Percentiles rank a stretch among this genome's conserved stretches.
phyloP scores from a whole-genome alignment of 106 monocot species.

The Allium sativum region DNA sequence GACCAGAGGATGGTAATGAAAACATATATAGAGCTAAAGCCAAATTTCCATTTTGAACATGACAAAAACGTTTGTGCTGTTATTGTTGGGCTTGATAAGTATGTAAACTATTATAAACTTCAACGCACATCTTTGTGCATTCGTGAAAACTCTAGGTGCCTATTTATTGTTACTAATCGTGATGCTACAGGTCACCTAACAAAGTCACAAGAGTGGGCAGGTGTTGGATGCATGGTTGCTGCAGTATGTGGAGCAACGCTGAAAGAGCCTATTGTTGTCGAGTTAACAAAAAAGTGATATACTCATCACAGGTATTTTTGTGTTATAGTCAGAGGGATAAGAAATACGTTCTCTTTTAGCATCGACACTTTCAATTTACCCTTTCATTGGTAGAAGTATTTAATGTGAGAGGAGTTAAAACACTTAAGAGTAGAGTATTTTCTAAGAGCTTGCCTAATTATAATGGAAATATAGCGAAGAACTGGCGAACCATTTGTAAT shows the following conservation, averaged over 20 bases:
- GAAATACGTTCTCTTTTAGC: too few relatives aligned
- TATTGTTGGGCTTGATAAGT: constrained; percentile 81
- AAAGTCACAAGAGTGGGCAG: constrained; percentile 83
- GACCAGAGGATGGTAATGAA: constrained; percentile 84
- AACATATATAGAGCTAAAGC: constrained; percentile 37
- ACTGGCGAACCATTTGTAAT: too few relatives aligned
- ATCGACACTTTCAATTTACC: too few relatives aligned
- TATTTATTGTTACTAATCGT: constrained; percentile 88
- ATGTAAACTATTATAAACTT: constrained; percentile 86
- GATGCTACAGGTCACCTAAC: constrained; percentile 77
- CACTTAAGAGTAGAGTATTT: too few relatives aligned
- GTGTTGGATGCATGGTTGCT: constrained; percentile 88
- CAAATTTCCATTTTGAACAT: constrained; percentile 49
- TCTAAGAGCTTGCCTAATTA: too few relatives aligned
- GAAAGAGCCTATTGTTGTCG: constrained; percentile 65
- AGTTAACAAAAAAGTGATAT: constrained; percentile 22
- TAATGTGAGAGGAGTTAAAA: too few relatives aligned
- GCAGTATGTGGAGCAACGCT: constrained; percentile 70
- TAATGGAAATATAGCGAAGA: too few relatives aligned
- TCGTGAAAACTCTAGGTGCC: constrained; percentile 81
- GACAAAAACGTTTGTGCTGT: constrained; percentile 91
- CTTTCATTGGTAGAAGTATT: too few relatives aligned
- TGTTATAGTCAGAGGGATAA: too few relatives aligned
- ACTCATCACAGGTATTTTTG: too few relatives aligned
- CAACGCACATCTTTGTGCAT: constrained; percentile 88